Evolutionary conservation across 306 rosid species (phyloP), one percentile per base, ranked within the genome.

Genomic region (Sicyos edulis): DNA sequence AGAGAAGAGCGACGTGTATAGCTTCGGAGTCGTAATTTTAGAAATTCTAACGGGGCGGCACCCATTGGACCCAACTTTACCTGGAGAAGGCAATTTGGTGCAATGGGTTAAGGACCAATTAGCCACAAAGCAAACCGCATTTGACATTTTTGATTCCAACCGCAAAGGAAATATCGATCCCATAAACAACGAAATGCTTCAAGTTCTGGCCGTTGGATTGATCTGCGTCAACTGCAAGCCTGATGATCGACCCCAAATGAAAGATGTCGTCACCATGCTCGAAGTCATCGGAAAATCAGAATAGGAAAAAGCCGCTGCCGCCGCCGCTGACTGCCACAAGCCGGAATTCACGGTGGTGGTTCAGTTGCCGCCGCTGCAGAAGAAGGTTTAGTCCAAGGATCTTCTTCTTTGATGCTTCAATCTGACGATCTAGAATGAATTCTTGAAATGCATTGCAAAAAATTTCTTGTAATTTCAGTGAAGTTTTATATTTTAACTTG

Each of bases 1-100:
- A 34, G 95, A 85, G 82, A 92, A 88, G 69, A 88, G 92, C 45
- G 97, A 92, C 60, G 90, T 92, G 13, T 89, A 89, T 81, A 92
- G 96, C 79, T 92, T 82, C 21, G 97, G 97, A 2, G 87, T 92
- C 32, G 92, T 89, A 76, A 78, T 92, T 26, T 77, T 92, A 55
- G 97, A 92, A 83, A 85, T 88, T 42, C 80, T 92, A 62, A 89
- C 96, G 54, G 97, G 97, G 69, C 85, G 89, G 82, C 97, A 88
- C 78, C 97, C 97, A 19, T 68, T 92, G 59, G 97, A 92, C 70
- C 95, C 97, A 57, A 89, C 92, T 53, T 81, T 92, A n/a, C 88
- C 96, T 0, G 85, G 82, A 16, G 91, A 85, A 24, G 81, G 78
- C 21, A 77, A 81, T 78, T 76, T 92, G 84, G 97, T 85, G 76